phyloP scores from a whole-genome alignment of 2,329 filamentous ascomycete genomes.

The Leptographium procerum region DNA sequence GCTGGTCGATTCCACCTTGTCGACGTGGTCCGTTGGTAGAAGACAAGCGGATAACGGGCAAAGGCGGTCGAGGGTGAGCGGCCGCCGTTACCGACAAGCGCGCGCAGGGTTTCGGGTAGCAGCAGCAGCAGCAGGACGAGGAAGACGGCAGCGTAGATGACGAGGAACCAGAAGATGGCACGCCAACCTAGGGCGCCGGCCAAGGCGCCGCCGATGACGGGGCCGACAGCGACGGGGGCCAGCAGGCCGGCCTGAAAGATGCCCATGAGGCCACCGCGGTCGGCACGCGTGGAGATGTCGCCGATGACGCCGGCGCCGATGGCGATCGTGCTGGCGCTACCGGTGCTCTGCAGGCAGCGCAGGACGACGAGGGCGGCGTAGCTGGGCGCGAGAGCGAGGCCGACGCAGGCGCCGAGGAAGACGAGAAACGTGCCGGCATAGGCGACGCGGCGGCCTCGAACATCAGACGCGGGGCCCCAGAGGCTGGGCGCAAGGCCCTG shows the following conservation, averaged over 20 bases:
- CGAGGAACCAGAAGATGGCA: slow-evolving; percentile 57
- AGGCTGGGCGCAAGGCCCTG: slow-evolving; percentile 50
- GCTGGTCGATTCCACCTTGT: slow-evolving; percentile 10
- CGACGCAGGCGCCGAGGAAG: slow-evolving; percentile 47
- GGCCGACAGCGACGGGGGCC: slow-evolving; percentile 41
- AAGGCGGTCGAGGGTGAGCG: slow-evolving; percentile 47
- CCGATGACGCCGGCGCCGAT: slow-evolving; percentile 60
- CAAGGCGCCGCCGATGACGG: slow-evolving; percentile 53
- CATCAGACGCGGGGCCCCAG: slow-evolving; percentile 50
- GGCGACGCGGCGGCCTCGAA: slow-evolving; percentile 46
- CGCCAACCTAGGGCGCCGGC: slow-evolving; percentile 54
- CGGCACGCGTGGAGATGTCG: slow-evolving; percentile 55
- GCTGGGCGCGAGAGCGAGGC: slow-evolving; percentile 44
- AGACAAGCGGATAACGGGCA: slow-evolving; percentile 34
- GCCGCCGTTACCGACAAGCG: slow-evolving; percentile 50
- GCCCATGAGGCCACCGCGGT: slow-evolving; percentile 63
- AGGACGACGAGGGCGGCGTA: slow-evolving; percentile 48
- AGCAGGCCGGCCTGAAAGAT: slow-evolving; percentile 48
- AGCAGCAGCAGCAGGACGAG: slow-evolving; percentile 41
- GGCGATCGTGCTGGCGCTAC: slow-evolving; percentile 58
- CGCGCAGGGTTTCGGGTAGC: slow-evolving; percentile 47
- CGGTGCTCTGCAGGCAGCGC: slow-evolving; percentile 49
- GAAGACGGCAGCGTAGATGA: slow-evolving; percentile 40
- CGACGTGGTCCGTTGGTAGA: slow-evolving; percentile 21
- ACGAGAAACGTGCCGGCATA: slow-evolving; percentile 48